Percentiles rank a stretch among this genome's conserved stretches.
These are phyloP conservation scores for Mortierella alpina DNA, from an alignment of 192 early-diverging fungal genomes.

Conservation along the genomic window DNA sequence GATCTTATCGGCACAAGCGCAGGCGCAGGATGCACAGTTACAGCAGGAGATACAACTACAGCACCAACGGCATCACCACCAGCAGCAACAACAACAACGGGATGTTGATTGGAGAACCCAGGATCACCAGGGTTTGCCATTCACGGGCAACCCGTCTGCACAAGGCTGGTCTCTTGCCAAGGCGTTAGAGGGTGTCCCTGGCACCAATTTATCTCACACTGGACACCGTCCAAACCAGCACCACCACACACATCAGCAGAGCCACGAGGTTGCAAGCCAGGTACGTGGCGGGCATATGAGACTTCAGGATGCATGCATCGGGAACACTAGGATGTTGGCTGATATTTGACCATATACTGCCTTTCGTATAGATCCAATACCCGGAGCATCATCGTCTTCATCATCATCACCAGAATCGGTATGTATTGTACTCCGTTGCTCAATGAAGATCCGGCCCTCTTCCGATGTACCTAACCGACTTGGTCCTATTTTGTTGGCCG, in stretches of 20 bases:
- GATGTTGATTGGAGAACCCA: neutral
- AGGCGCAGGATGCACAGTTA: conserved; percentile 20
- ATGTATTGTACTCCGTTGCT: neutral
- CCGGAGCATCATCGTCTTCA: conserved; percentile 26
- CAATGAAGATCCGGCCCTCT: neutral
- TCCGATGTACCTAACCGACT: neutral
- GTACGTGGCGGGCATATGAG: neutral
- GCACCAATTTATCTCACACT: conserved; percentile 31
- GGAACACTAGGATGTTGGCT: neutral
- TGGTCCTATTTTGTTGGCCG: neutral
- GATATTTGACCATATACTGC: neutral
- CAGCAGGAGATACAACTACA: conserved; percentile 6
- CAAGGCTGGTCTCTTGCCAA: conserved; percentile 30
- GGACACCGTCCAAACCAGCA: neutral
- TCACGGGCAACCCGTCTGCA: conserved; percentile 7
- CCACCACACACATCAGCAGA: conserved; percentile 3
- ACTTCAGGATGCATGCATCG: too few species aligned
- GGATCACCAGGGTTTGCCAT: conserved; percentile 18
- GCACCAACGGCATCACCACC: neutral
- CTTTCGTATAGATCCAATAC: conserved; percentile 28
- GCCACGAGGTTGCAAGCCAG: conserved; percentile 2
- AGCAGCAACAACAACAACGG: neutral
- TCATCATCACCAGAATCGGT: conserved; percentile 6
- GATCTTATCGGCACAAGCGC: conserved; percentile 6
- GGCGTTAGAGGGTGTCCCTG: conserved; percentile 52